These are phyloP conservation scores for Phytopythium cucurbitacearum DNA, from an alignment of 352 stramenopile species.

Conservation along the genomic window DNA sequence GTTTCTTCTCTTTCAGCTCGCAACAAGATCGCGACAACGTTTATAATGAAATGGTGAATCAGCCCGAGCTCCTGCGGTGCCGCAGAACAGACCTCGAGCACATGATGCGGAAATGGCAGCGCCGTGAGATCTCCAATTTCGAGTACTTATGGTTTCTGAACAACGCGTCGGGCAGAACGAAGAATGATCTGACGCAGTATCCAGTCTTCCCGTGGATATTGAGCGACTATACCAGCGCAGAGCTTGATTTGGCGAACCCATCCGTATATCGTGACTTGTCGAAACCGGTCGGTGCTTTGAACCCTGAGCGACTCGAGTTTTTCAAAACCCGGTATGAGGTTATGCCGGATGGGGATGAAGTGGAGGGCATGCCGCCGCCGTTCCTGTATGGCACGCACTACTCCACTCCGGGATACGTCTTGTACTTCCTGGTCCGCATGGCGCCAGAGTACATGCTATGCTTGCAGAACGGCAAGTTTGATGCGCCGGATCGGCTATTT, in stretches of 20 bases:
- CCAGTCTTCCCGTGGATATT: conserved; percentile 96
- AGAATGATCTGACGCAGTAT: conserved; percentile 92
- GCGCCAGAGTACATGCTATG: conserved; percentile 95
- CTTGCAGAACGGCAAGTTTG: conserved; percentile 97
- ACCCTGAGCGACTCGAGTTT: conserved; percentile 78
- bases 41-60: conserved; percentile 57
- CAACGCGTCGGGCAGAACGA: conserved; percentile 68
- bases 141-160: conserved; percentile 88
- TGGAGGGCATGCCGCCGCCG: conserved; percentile 80
- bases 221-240: conserved; percentile 75
- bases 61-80: conserved; percentile 45
- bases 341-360: conserved; percentile 85
- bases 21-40: conserved; percentile 67
- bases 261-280: conserved; percentile 88
- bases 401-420: conserved; percentile 92
- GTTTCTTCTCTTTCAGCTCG: conserved; percentile 82
- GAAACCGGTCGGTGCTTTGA: conserved; percentile 93
- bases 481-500: conserved; percentile 97
- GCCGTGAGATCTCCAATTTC: conserved; percentile 91
- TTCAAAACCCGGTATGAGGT: conserved; percentile 87
- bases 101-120: conserved; percentile 73
- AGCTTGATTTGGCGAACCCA: conserved; percentile 77
- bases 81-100: conserved; percentile 37
- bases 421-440: conserved; percentile 97
- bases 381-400: conserved; percentile 97